These are phyloP conservation scores for Podila verticillata DNA, from an alignment of 192 early-diverging fungal genomes.

Conservation along the genomic window DNA sequence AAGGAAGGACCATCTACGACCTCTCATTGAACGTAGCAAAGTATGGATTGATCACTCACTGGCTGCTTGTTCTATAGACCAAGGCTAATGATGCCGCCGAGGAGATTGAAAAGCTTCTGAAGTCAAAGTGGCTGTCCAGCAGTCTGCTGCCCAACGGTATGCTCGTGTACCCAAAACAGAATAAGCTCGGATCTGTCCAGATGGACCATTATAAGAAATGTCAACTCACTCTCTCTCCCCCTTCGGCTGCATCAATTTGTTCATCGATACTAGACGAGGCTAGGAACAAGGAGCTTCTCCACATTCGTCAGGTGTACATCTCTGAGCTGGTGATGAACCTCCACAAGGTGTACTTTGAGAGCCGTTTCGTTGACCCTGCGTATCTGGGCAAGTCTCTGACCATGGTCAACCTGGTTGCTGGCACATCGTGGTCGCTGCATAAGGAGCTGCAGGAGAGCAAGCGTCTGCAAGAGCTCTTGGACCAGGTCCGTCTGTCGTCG, in stretches of 20 bases:
- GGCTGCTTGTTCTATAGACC: slow-evolving; percentile 2
- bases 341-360: slow-evolving; percentile 75
- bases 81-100: slow-evolving; percentile 17
- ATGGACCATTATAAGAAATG: background rate
- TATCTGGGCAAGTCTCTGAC: slow-evolving; percentile 51
- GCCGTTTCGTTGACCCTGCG: slow-evolving; percentile 61
- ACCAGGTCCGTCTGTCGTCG: slow-evolving; percentile 57
- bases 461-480: slow-evolving; percentile 59
- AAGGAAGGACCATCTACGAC: background rate
- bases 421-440: slow-evolving; percentile 58
- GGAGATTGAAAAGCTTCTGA: slow-evolving; percentile 30
- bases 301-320: slow-evolving; percentile 64
- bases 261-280: slow-evolving; percentile 14
- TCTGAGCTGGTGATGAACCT: slow-evolving; percentile 76
- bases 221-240: no score
- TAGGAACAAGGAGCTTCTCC: slow-evolving; percentile 51
- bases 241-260: no score
- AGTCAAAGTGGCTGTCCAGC: slow-evolving; percentile 39
- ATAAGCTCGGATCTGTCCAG: no score
- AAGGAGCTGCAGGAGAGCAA: slow-evolving; percentile 54
- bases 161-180: background rate
- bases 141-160: slow-evolving; percentile 10
- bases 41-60: no score
- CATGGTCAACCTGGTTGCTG: slow-evolving; percentile 65
- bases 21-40: no score